phyloP scores from a whole-genome alignment of 2,329 filamentous ascomycete species.

The Trichothecium sympodiale region DNA sequence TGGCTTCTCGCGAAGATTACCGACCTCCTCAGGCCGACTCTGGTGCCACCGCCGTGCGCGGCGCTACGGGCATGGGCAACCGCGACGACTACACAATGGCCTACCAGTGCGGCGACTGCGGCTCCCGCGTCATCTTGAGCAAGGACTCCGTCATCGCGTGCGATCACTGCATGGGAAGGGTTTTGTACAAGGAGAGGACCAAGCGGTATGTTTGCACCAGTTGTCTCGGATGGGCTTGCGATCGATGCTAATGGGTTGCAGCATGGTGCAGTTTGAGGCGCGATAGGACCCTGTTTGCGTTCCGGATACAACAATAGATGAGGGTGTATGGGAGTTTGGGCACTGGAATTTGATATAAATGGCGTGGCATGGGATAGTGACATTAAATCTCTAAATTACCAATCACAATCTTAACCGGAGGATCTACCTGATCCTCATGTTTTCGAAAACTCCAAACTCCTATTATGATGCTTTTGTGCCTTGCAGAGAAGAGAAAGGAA shows the following conservation, averaged over 20 bases:
- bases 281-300: slow-evolving; percentile 1
- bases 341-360: too few species aligned
- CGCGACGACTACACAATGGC: slow-evolving; percentile 25
- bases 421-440: background rate
- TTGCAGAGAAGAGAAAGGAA: too few species aligned
- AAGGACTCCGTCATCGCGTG: slow-evolving; percentile 39
- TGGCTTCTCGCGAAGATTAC: slow-evolving; percentile 65
- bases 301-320: background rate
- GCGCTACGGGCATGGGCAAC: slow-evolving; percentile 27
- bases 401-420: too few species aligned
- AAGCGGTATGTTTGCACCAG: slow-evolving; percentile 59
- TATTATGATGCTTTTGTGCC: too few species aligned
- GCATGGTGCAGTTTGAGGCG: slow-evolving; percentile 98
- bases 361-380: too few species aligned
- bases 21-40: slow-evolving; percentile 52
- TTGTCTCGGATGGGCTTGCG: background rate
- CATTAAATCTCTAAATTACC: too few species aligned
- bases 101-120: slow-evolving; percentile 34
- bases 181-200: slow-evolving; percentile 95
- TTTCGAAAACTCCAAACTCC: background rate
- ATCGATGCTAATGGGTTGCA: slow-evolving; percentile 27
- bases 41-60: slow-evolving; percentile 26
- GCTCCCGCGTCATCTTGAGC: slow-evolving; percentile 25
- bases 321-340: slow-evolving; percentile 4
- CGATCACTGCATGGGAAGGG: slow-evolving; percentile 70